phyloP scores from a whole-genome alignment of 192 early-diverging fungal genomes.

The Oehlia diaphana region DNA sequence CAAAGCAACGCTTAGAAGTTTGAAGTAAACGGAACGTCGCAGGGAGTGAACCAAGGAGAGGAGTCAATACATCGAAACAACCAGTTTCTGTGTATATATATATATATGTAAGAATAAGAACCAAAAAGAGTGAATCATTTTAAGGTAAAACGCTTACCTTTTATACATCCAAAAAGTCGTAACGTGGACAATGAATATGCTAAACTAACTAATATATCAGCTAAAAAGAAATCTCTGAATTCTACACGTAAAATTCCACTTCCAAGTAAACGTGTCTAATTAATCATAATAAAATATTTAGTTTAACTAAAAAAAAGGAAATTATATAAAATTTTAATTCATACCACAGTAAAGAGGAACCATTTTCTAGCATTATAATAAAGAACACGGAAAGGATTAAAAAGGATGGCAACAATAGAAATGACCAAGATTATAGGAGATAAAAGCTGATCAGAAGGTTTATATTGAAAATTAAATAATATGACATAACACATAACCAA shows the following conservation, averaged over 20 bases:
- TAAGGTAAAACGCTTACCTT: not conserved
- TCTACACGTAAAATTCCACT: conserved; percentile 63
- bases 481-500: not conserved
- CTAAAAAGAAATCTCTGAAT: conserved; percentile 82
- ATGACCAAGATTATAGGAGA: conserved; percentile 31
- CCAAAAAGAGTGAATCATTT: not conserved
- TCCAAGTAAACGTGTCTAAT: conserved; percentile 52
- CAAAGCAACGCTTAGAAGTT: not conserved
- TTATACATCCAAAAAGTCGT: conserved; percentile 49
- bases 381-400: conserved; percentile 45
- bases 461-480: not conserved
- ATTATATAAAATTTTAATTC: no score
- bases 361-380: conserved; percentile 42
- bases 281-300: conserved; percentile 20
- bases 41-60: not conserved
- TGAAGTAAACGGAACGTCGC: not conserved
- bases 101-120: not conserved
- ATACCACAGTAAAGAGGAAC: conserved; percentile 40
- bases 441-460: no score
- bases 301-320: no score
- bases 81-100: no score
- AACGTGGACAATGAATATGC: conserved; percentile 68
- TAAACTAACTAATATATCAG: conserved; percentile 73
- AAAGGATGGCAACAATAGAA: conserved; percentile 27
- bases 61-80: not conserved